These are phyloP conservation scores for Phytopythium oedochilum DNA, from an alignment of 352 stramenopile species.

Conservation along the genomic window DNA sequence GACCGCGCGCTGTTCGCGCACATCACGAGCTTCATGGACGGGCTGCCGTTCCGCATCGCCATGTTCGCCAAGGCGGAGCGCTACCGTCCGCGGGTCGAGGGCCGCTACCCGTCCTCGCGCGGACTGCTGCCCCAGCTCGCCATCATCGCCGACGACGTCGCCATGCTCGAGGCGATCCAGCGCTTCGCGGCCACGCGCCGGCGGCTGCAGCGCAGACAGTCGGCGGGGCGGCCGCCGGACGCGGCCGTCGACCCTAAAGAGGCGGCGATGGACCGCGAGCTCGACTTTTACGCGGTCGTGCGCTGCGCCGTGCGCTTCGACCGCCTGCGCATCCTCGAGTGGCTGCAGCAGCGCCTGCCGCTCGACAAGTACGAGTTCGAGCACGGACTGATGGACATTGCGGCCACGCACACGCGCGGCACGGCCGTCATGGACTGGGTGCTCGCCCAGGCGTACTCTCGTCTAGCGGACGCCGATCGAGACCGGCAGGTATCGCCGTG, in stretches of 20 bases:
- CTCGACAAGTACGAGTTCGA: constrained; percentile 18
- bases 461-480: background rate
- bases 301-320: constrained; percentile 26
- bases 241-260: constrained; percentile 5
- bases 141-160: constrained; percentile 19
- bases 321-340: constrained; percentile 15
- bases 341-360: constrained; percentile 14
- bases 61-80: constrained; percentile 15
- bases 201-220: background rate
- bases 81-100: constrained; percentile 16
- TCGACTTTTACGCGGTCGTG: constrained; percentile 19
- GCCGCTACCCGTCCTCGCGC: constrained; percentile 16
- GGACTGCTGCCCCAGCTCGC: constrained; percentile 22
- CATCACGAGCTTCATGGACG: constrained; percentile 23
- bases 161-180: constrained; percentile 12
- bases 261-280: constrained; percentile 10
- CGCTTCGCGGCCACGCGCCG: background rate
- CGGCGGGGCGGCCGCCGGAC: background rate
- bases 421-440: constrained; percentile 22
- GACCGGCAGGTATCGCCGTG: constrained; percentile 14
- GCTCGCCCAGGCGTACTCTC: constrained; percentile 3
- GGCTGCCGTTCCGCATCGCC: constrained; percentile 15
- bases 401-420: constrained; percentile 16
- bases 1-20: constrained; percentile 12
- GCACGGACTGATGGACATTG: constrained; percentile 24